Evolutionary conservation across 2,329 filamentous ascomycete genomes (phyloP).

Genomic region (Diaporthe batatas): DNA sequence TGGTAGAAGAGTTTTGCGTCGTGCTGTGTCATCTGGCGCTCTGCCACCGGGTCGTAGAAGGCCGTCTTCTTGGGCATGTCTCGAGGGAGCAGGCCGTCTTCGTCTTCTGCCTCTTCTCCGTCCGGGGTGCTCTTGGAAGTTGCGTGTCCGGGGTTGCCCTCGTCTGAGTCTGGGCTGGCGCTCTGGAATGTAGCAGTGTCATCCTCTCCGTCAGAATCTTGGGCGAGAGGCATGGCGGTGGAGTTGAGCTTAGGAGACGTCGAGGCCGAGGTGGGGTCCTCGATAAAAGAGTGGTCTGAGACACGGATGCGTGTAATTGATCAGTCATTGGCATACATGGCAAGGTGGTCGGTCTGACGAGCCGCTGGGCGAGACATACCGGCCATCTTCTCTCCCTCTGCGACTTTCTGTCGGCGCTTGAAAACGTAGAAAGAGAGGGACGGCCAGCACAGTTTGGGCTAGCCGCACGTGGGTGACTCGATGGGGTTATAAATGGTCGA

Average conservation of each 20-base stretch:
- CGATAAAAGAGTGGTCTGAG: constrained; percentile 46
- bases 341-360: neutral
- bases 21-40: constrained; percentile 93
- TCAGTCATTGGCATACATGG: constrained; percentile 25
- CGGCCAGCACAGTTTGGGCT: constrained; percentile 1
- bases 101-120: constrained; percentile 48
- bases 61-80: constrained; percentile 80
- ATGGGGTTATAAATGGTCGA: neutral
- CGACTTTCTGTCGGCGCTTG: neutral
- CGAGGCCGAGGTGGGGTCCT: constrained; percentile 51
- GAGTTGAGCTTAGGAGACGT: constrained; percentile 52
- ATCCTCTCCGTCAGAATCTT: constrained; percentile 56
- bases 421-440: constrained; percentile 15
- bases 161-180: constrained; percentile 52
- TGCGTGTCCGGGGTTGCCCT: constrained; percentile 32
- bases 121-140: constrained; percentile 39
- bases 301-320: constrained; percentile 27
- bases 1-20: constrained; percentile 98
- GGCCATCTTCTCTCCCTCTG: constrained; percentile 42
- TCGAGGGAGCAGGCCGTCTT: constrained; percentile 71
- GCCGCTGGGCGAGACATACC: constrained; percentile 39
- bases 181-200: constrained; percentile 49
- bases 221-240: constrained; percentile 49
- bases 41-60: constrained; percentile 92
- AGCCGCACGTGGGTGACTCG: constrained; percentile 26